Base-by-base conservation (phyloP, 2,329 filamentous ascomycete species). In the Arachnopeziza araneosa region DNA sequence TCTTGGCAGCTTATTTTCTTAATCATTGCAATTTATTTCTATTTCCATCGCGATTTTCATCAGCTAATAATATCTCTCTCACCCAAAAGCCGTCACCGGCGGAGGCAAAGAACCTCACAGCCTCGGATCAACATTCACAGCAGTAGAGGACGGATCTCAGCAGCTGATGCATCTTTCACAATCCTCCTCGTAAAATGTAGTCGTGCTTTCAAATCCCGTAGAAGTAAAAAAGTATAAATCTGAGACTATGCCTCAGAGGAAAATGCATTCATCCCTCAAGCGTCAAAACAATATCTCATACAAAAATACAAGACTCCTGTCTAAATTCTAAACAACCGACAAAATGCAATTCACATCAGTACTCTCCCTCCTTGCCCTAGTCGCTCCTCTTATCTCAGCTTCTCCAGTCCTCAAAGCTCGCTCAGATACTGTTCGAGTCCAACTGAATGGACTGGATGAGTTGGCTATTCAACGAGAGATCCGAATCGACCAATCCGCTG, bases 391-490 rank as follows among this genome's bases (percentile, higher is more conserved):
- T 12, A 44, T 44, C 36, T 44, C 36, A 14, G 36, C 36, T 19
- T 44, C 36, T 17, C 36, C 36, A 44, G 36, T 44, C 17, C 36
- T 57, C 49, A 22, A 52, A 24, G 49, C 55, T 12, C 55, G 55
- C 21, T 50, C 55, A 7, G 24, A 36, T 24, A 57, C 55, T 10
- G 55, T 57, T 12, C 49, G 55, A 1, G 55, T 57, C 26, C 55
- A 57, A 44, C 55, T 57, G 23, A 57, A 57, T n/a, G 55, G 55
- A 8, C n/a, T 24, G 22, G 50, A 50, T 7, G 55, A 57, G 22
- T 24, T 57, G 1, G 55, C 55, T 6, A 32, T 57, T 12, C 55
- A 57, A 50, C 55, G 49, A 14, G 55, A 57, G 32, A 50, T 57
- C 23, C 49, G 49, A 52, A 57, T n/a, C 49, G 44, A 57, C 49